Evolutionary conservation across 257 asterid species (phyloP).

Genomic region (Misopates orontium): DNA sequence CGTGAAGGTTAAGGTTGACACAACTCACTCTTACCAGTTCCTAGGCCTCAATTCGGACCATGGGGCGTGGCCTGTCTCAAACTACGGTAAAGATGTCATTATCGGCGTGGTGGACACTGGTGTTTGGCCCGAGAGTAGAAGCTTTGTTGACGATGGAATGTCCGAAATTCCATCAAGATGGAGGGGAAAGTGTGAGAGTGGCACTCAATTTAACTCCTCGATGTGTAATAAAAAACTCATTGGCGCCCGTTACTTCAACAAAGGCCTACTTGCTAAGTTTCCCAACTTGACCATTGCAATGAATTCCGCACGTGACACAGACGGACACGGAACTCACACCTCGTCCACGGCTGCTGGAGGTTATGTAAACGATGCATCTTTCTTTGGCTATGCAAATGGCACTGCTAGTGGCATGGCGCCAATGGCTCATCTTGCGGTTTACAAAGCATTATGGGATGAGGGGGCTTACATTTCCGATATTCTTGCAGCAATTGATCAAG

Average conservation of each 20-base stretch:
- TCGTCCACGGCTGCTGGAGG: constrained; percentile 56
- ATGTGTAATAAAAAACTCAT: constrained; percentile 52
- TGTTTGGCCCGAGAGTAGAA: constrained; percentile 55
- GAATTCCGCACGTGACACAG: constrained; percentile 46
- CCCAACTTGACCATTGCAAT: constrained; percentile 43
- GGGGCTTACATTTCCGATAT: constrained; percentile 39
- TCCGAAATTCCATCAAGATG: constrained; percentile 44
- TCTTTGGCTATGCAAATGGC: constrained; percentile 52
- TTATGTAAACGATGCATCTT: constrained; percentile 37
- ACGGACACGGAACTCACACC: constrained; percentile 58
- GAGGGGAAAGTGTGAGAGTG: constrained; percentile 52
- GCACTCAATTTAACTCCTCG: constrained; percentile 42
- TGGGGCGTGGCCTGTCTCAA: constrained; percentile 47
- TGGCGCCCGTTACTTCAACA: constrained; percentile 47
- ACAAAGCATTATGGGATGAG: constrained; percentile 51
- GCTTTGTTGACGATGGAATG: constrained; percentile 44
- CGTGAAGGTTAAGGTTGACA: constrained; percentile 34
- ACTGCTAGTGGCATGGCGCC: constrained; percentile 53
- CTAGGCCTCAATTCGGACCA: constrained; percentile 41
- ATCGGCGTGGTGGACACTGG: constrained; percentile 51
- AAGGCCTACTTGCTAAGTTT: constrained; percentile 38
- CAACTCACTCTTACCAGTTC: constrained; percentile 45
- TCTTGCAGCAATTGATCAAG: constrained; percentile 54
- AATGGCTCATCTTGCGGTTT: constrained; percentile 44
- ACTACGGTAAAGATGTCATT: constrained; percentile 49